phyloP scores from a whole-genome alignment of 352 stramenopile species.

The Phytophthora pini region DNA sequence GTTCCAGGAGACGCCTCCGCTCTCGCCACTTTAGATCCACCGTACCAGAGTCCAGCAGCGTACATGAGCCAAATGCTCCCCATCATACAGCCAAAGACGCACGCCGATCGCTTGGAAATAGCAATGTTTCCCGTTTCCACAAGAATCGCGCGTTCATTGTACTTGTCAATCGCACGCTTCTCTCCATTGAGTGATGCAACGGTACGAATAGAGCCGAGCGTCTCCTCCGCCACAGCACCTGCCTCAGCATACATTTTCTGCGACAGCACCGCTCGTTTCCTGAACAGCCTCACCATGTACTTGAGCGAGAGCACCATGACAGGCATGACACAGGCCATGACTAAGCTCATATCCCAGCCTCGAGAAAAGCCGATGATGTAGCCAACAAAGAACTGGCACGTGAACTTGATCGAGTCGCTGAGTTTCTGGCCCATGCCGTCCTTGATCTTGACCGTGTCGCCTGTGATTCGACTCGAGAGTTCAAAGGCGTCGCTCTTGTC shows the following conservation, averaged over 20 bases:
- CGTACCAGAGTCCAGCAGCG: slow-evolving; percentile 60
- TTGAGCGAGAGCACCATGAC: slow-evolving; percentile 41
- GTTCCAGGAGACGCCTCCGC: slow-evolving; percentile 33
- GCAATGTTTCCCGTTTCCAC: slow-evolving; percentile 35
- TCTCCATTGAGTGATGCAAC: slow-evolving; percentile 46
- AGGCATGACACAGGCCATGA: slow-evolving; percentile 51
- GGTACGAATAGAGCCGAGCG: slow-evolving; percentile 46
- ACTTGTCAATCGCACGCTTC: slow-evolving; percentile 40
- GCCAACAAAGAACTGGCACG: slow-evolving; percentile 41
- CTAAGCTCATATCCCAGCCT: slow-evolving; percentile 47
- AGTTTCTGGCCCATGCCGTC: slow-evolving; percentile 55
- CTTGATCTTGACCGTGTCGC: slow-evolving; percentile 56
- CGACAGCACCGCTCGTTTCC: slow-evolving; percentile 16
- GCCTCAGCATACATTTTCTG: slow-evolving; percentile 51
- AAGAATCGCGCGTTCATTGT: slow-evolving; percentile 19
- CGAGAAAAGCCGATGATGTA: slow-evolving; percentile 47
- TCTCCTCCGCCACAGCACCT: slow-evolving; percentile 53
- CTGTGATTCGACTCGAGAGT: slow-evolving; percentile 40
- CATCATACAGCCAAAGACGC: slow-evolving; percentile 33
- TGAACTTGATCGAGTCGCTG: slow-evolving; percentile 42
- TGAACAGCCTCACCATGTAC: slow-evolving; percentile 36
- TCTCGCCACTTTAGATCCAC: slow-evolving; percentile 45
- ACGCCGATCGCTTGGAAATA: slow-evolving; percentile 21
- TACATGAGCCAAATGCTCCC: slow-evolving; percentile 51
- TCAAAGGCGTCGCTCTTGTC: slow-evolving; percentile 37